A percentile compares a stretch with the other conserved stretches of the same genome.
These are phyloP conservation scores for Elsinoe perseae DNA, from an alignment of 2,329 filamentous ascomycete genomes.

Conservation along the genomic window DNA sequence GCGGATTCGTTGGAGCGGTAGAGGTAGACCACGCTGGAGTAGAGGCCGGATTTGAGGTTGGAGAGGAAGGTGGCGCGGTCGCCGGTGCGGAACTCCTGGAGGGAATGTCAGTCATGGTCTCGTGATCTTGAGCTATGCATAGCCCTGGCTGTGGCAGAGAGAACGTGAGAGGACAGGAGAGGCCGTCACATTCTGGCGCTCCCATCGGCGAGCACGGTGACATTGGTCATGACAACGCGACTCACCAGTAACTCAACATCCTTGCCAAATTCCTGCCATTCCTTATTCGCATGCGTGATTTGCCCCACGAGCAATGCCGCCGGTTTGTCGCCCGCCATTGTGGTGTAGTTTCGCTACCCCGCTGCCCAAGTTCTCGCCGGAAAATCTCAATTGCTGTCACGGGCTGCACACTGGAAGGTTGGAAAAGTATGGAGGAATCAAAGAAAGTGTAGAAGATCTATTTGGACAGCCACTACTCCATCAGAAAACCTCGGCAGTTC, in stretches of 20 bases:
- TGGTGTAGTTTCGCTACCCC: background rate
- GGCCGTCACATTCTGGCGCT: background rate
- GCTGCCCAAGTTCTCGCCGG: background rate
- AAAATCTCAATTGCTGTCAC: background rate
- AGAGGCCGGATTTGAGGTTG: conserved; percentile 47
- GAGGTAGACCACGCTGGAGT: conserved; percentile 48
- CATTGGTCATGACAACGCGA: too few species aligned
- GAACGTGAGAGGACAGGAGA: background rate
- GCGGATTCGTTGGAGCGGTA: conserved; percentile 54
- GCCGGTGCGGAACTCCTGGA: conserved; percentile 47
- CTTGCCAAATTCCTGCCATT: conserved; percentile 37
- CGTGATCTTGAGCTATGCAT: background rate
- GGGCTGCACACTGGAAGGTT: background rate
- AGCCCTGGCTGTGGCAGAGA: background rate
- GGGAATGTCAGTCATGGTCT: background rate
- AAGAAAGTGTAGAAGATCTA: background rate
- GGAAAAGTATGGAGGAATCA: background rate
- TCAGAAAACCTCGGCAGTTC: conserved; percentile 1
- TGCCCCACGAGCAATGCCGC: conserved; percentile 40
- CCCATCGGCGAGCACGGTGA: too few species aligned
- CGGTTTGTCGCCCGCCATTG: conserved; percentile 6
- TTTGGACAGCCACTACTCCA: background rate
- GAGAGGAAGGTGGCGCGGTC: conserved; percentile 49
- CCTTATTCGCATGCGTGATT: conserved; percentile 38
- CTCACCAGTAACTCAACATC: conserved; percentile 28